Conservation (phyloP, 129 eudicot genomes). For the Gnaphalium uliginosum region DNA sequence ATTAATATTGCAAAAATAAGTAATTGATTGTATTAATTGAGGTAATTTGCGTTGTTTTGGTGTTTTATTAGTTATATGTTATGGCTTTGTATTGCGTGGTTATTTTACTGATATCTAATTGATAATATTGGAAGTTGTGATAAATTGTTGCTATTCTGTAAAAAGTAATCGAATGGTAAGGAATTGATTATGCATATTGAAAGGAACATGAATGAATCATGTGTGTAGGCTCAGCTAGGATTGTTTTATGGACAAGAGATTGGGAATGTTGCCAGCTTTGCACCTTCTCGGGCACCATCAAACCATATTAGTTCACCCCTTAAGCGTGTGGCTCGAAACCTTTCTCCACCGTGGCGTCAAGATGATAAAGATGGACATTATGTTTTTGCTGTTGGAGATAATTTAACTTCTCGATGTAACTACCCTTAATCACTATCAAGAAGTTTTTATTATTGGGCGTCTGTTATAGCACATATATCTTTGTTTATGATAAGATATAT, state of each 20-base stretch:
- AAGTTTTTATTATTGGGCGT: conserved; percentile 28
- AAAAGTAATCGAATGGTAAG: conserved; percentile 27
- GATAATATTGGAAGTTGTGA: not conserved
- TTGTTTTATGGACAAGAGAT: conserved; percentile 80
- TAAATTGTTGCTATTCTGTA: conserved; percentile 5
- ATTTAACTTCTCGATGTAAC: conserved; percentile 93
- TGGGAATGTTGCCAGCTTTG: conserved; percentile 70
- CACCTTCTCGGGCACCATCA: conserved; percentile 53
- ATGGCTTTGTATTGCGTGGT: not conserved
- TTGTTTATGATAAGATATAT: not conserved
- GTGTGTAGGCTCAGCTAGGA: conserved; percentile 99
- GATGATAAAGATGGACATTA: conserved; percentile 95
- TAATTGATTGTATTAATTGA: not conserved
- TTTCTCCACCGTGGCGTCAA: conserved; percentile 89
- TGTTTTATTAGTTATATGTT: not conserved
- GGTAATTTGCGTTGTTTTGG: not conserved
- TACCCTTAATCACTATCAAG: conserved; percentile 51
- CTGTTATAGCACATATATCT: conserved; percentile 27
- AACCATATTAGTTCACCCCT: conserved; percentile 58
- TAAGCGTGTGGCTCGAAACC: conserved; percentile 77
- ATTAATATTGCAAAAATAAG: too few species aligned
- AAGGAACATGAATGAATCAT: conserved; percentile 62
- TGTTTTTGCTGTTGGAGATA: conserved; percentile 84
- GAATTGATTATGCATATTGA: conserved; percentile 44
- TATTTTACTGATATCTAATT: conserved; percentile 3